phyloP scores from a whole-genome alignment of 345 rosid species.

The Xanthoceras sorbifolium region DNA sequence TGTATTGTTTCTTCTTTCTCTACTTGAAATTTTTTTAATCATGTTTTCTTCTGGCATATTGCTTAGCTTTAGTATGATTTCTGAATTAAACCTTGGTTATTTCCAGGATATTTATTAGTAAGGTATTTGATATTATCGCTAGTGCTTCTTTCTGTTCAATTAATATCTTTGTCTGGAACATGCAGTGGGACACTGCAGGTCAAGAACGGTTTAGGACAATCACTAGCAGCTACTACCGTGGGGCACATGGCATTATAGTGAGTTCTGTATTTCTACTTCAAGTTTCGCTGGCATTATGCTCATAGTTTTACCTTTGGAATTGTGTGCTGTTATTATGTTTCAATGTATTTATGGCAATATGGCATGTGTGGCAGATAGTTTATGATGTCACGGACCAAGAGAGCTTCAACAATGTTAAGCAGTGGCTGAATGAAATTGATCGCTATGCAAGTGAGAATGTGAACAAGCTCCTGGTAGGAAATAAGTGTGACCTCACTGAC shows the following conservation, averaged over 20 bases:
- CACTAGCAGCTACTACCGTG: constrained; percentile 57
- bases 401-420: constrained; percentile 80
- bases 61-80: neutral
- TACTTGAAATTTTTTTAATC: neutral
- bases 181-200: constrained; percentile 61
- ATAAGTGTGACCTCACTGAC: constrained; percentile 67
- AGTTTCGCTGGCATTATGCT: neutral
- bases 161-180: neutral
- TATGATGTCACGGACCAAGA: constrained; percentile 84
- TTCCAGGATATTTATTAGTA: neutral
- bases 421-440: constrained; percentile 75
- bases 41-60: neutral
- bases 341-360: neutral
- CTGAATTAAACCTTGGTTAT: neutral
- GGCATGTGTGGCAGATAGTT: constrained; percentile 49
- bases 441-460: constrained; percentile 81
- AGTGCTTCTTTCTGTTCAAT: neutral
- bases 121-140: neutral
- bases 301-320: neutral
- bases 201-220: constrained; percentile 58
- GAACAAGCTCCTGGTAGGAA: constrained; percentile 76
- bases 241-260: constrained; percentile 57
- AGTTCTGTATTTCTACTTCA: neutral
- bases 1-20: neutral
- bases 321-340: neutral